phyloP scores from a whole-genome alignment of 192 early-diverging fungal genomes.

The Linnemannia exigua region DNA sequence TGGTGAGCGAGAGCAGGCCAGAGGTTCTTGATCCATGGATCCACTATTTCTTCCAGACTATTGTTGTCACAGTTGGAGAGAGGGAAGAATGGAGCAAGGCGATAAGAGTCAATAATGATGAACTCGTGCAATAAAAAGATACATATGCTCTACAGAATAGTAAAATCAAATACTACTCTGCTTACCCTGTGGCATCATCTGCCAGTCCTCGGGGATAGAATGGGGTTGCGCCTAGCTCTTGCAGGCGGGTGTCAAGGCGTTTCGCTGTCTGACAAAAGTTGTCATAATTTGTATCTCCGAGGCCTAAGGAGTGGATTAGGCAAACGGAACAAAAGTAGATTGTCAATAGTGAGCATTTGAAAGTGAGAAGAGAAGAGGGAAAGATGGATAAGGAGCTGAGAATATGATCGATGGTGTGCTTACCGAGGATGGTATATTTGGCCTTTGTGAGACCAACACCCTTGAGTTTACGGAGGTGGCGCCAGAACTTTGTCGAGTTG shows the following conservation, averaged over 20 bases:
- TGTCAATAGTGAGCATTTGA: not conserved
- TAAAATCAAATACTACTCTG: not conserved
- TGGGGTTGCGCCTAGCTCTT: conserved; percentile 77
- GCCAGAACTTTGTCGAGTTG: conserved; percentile 93
- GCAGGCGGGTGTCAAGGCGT: conserved; percentile 82
- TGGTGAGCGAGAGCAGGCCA: conserved; percentile 78
- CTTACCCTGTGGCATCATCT: conserved; percentile 91
- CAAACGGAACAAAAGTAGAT: not conserved
- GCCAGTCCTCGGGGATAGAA: conserved; percentile 88
- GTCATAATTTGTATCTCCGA: conserved; percentile 96
- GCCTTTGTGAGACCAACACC: conserved; percentile 67
- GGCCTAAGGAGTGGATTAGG: conserved; percentile 60
- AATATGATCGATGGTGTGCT: conserved; percentile 27
- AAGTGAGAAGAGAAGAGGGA: not conserved
- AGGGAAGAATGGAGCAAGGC: too few species aligned
- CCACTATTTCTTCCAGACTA: conserved; percentile 88
- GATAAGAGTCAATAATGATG: too few species aligned
- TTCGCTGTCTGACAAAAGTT: conserved; percentile 93
- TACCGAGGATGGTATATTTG: conserved; percentile 61
- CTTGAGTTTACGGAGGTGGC: conserved; percentile 82
- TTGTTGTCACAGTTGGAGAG: too few species aligned
- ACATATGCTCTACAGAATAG: too few species aligned
- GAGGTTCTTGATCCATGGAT: conserved; percentile 91
- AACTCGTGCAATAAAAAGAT: too few species aligned
- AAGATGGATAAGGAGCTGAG: too few species aligned